Conservation (phyloP, 495 filamentous ascomycete species). For the Tuber umbilicatum region DNA sequence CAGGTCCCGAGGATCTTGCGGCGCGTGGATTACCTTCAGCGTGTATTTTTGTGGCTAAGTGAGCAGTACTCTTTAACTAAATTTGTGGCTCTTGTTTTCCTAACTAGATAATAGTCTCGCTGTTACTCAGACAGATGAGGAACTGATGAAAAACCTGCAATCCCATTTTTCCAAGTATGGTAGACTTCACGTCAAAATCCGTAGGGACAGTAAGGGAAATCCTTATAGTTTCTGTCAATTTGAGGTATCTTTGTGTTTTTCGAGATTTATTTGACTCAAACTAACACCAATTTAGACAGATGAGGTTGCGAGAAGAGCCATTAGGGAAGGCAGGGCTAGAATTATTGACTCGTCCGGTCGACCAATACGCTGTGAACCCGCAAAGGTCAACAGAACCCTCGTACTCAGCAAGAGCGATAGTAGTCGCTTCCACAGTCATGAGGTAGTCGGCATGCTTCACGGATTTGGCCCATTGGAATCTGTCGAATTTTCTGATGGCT, state of each 20-base stretch:
- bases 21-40: conserved; percentile 38
- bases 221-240: conserved; percentile 42
- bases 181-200: conserved; percentile 39
- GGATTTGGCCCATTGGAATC: conserved; percentile 38
- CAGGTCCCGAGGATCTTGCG: conserved; percentile 36
- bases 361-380: conserved; percentile 40
- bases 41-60: conserved; percentile 41
- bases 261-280: conserved; percentile 5
- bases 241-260: conserved; percentile 18
- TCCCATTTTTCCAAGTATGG: conserved; percentile 36
- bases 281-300: conserved; percentile 25
- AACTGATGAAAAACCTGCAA: conserved; percentile 38
- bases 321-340: conserved; percentile 35
- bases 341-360: conserved; percentile 38
- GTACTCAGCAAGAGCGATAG: conserved; percentile 32
- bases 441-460: conserved; percentile 32
- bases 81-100: neutral
- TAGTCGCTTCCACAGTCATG: conserved; percentile 24
- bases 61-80: neutral
- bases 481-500: conserved; percentile 34
- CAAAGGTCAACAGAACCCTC: conserved; percentile 40
- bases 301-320: conserved; percentile 35
- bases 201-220: conserved; percentile 39
- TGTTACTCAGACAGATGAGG: conserved; percentile 35
- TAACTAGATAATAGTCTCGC: conserved; percentile 32